These are phyloP conservation scores for Colletotrichum musicola DNA, from an alignment of 2,329 filamentous ascomycete genomes.

Conservation along the genomic window DNA sequence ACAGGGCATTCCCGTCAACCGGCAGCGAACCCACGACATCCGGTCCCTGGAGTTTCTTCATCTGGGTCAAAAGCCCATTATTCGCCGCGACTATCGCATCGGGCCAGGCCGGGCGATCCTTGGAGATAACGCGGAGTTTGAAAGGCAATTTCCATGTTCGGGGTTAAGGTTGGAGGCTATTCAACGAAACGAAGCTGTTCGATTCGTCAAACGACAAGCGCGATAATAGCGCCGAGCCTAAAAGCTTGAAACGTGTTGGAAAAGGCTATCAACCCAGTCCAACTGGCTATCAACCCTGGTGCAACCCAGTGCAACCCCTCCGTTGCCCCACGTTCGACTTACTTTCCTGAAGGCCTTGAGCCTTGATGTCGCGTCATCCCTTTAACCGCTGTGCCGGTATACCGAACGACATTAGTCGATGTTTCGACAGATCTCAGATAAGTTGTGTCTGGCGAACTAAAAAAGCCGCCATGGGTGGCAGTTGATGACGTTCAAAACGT, in stretches of 20 bases:
- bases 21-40: not conserved
- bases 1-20: not conserved
- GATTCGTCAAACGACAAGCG: not conserved
- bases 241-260: conserved; percentile 8
- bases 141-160: not conserved
- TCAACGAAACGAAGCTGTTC: conserved; percentile 1
- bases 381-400: not conserved
- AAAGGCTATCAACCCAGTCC: conserved; percentile 4
- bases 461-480: not conserved
- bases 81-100: not conserved
- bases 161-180: conserved; percentile 1
- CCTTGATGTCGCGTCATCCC: not conserved
- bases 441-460: conserved; percentile 14
- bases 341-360: not conserved
- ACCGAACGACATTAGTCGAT: conserved; percentile 8
- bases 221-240: not conserved
- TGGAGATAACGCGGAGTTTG: not conserved
- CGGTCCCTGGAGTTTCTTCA: not conserved
- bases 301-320: not conserved
- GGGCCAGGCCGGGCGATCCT: not conserved
- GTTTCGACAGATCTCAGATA: conserved; percentile 11
- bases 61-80: not conserved
- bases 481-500: conserved; percentile 8
- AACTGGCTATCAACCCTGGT: not conserved
- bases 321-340: not conserved